Evolutionary conservation across 495 filamentous ascomycete genomes (phyloP), one percentile per base, ranked within the genome.

Genomic region (Thozetella sp.): DNA sequence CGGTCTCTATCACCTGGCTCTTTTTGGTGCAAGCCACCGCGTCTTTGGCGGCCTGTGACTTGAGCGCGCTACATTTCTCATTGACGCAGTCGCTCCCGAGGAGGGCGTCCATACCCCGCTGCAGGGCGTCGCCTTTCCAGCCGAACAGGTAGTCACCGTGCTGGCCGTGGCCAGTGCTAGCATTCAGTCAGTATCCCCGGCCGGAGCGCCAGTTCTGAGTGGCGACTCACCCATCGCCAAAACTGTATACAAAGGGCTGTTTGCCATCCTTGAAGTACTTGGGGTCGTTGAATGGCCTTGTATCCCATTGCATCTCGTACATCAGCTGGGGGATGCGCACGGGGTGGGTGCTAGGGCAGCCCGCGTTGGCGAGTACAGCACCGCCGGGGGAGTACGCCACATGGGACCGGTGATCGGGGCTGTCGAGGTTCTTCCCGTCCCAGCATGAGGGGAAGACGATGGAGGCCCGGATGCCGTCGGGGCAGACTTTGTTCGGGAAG

Each of bases 361-460:
- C 72, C 6, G 72, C 58, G 24, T 70, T 68, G 3, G 74, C 69
- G 63, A 80, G 79, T 43, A 73, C 75, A 37, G 85, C 76, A 11
- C 78, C 76, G 3, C 62, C 58, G 0, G 65, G 63, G 0, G 76
- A 76, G 62, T 81, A 79, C 1, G 80, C 69, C 0, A 83, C 68
- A 58, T 83, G 80, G 63, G 71, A 68, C 51, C 74, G 66, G 69
- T 83, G 80, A 69, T 82, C 74, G 4, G 80, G 76, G 53, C 68
- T 72, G 64, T 83, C 80, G 26, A 82, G 67, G 63, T 82, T 81
- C 69, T 76, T 74, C 40, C 80, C 79, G 48, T 83, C 79, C 80
- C 80, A 83, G 76, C 80, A 83, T 67, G 81, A 75, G 2, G 80
- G 80, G 61, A 83, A 83, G 37, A 79, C 73, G 68, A 83, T 73